These are phyloP conservation scores for Globisporangium emineosum DNA, from an alignment of 352 stramenopile genomes.

Conservation along the genomic window DNA sequence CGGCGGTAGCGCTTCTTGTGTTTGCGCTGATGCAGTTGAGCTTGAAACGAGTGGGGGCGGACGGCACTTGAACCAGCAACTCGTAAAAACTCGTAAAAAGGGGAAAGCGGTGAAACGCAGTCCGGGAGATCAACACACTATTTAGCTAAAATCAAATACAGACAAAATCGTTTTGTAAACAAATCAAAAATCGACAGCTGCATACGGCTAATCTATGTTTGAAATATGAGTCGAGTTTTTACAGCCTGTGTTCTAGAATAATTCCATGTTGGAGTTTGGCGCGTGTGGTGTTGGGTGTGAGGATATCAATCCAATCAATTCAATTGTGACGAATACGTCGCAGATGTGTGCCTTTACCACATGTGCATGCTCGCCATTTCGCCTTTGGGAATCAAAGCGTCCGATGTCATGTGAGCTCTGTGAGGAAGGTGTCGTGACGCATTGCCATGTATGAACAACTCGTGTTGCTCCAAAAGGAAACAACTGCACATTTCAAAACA, in stretches of 20 bases:
- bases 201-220: background rate
- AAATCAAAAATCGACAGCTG: background rate
- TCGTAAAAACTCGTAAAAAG: slow-evolving; percentile 17
- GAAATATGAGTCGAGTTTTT: slow-evolving; percentile 7
- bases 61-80: slow-evolving; percentile 7
- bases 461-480: background rate
- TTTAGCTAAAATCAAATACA: background rate
- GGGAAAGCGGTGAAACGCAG: background rate
- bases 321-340: background rate
- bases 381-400: background rate
- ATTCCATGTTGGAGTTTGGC: slow-evolving; percentile 4
- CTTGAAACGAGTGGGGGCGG: slow-evolving; percentile 17
- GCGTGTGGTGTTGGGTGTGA: background rate
- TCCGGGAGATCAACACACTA: background rate
- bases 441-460: background rate
- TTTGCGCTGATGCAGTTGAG: slow-evolving; percentile 13
- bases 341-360: too few species aligned
- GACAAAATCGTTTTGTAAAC: background rate
- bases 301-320: too few species aligned
- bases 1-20: background rate
- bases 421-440: background rate
- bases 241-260: slow-evolving; percentile 16
- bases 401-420: background rate
- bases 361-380: background rate
- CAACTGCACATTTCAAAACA: too few species aligned